Evolutionary conservation across 202 grass and related monocot species (phyloP).

Genomic region (Zizania palustris): DNA sequence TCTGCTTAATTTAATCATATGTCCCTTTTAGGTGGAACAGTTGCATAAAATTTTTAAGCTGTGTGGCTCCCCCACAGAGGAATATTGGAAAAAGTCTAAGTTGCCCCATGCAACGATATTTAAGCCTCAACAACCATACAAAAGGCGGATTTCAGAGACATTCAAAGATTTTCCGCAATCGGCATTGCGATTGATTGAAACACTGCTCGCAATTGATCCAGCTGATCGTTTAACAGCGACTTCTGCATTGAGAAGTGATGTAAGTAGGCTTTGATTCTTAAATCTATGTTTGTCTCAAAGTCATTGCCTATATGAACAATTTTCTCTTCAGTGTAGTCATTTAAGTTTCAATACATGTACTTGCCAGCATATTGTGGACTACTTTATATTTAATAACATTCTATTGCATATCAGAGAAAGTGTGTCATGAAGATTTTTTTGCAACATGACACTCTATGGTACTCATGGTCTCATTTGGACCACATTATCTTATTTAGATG

Average conservation of each 20-base stretch:
- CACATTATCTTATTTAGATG: conserved; percentile 19
- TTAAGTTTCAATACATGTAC: background rate
- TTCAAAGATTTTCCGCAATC: conserved; percentile 88
- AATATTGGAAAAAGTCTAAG: conserved; percentile 91
- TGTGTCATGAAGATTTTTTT: background rate
- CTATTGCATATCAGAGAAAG: conserved; percentile 27
- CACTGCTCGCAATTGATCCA: conserved; percentile 79
- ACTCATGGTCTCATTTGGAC: conserved; percentile 17
- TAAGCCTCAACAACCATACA: conserved; percentile 93
- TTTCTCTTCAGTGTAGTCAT: too few relatives aligned
- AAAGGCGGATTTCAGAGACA: conserved; percentile 67
- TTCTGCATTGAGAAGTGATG: conserved; percentile 73
- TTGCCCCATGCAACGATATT: conserved; percentile 87
- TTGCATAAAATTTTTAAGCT: conserved; percentile 96
- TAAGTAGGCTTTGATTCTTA: conserved; percentile 51
- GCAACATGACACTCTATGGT: conserved; percentile 4
- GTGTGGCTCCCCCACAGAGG: conserved; percentile 85
- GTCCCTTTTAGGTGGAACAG: conserved; percentile 76
- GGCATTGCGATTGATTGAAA: conserved; percentile 81
- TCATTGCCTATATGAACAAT: background rate
- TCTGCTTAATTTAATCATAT: conserved; percentile 36
- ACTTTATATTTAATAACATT: background rate
- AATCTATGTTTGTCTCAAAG: conserved; percentile 10
- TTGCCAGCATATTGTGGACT: conserved; percentile 20
- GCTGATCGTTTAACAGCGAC: conserved; percentile 83